Conservation (phyloP, 108 stramenopile genomes). For the Skeletonema tropicum region DNA sequence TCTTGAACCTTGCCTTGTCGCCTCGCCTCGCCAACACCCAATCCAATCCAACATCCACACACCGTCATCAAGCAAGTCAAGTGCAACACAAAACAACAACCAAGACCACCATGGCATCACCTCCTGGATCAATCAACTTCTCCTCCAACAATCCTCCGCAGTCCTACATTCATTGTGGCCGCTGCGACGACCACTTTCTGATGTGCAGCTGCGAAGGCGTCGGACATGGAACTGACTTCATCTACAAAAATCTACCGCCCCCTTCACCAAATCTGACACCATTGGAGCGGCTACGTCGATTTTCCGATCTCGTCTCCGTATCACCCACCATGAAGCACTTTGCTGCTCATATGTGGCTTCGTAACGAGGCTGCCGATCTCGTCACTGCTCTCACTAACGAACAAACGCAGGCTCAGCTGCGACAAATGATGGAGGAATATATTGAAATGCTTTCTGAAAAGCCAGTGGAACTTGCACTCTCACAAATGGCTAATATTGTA, state of each 20-base stretch:
- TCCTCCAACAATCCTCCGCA: not conserved
- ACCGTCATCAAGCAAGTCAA: no score
- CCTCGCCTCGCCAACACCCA: no score
- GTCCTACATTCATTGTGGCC: not conserved
- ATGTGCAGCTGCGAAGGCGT: not conserved
- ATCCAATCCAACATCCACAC: no score
- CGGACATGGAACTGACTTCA: constrained; percentile 1
- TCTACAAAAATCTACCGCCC: constrained; percentile 2
- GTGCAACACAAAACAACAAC: not conserved
- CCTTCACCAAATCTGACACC: not conserved
- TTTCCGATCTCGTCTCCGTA: constrained; percentile 5
- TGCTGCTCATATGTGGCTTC: not conserved
- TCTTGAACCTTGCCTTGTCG: no score
- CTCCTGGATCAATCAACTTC: constrained; percentile 2
- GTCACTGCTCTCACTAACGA: not conserved
- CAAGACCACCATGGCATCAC: not conserved
- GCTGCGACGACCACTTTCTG: constrained; percentile 6
- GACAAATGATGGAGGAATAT: constrained; percentile 8
- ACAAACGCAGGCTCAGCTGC: not conserved
- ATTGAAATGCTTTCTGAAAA: not conserved
- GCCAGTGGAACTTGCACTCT: not conserved
- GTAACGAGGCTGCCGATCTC: not conserved
- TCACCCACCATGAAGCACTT: not conserved
- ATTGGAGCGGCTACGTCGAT: constrained; percentile 4
- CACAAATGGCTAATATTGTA: not conserved